These are phyloP conservation scores for Salvia miltiorrhiza DNA, from an alignment of 257 asterid genomes.

Conservation along the genomic window DNA sequence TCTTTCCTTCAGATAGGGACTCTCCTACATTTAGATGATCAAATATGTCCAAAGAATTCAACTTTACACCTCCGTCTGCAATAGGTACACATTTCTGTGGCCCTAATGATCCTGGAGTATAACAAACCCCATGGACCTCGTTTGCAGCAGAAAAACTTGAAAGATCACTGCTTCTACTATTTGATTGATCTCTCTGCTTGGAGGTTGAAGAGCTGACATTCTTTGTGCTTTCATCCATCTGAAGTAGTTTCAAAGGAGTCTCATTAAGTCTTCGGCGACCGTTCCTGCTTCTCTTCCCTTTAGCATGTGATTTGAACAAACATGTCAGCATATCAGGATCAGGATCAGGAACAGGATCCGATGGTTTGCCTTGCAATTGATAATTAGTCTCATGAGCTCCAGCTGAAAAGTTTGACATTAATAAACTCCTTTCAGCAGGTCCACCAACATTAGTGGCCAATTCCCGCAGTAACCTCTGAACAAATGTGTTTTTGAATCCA, in stretches of 20 bases:
- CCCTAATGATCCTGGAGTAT: slow-evolving; percentile 26
- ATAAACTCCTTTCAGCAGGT: slow-evolving; percentile 41
- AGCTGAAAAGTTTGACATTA: slow-evolving; percentile 30
- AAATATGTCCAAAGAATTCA: slow-evolving; percentile 31
- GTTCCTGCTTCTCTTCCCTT: slow-evolving; percentile 64
- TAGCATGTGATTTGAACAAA: slow-evolving; percentile 35
- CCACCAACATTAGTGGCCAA: slow-evolving; percentile 70
- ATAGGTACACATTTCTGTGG: slow-evolving; percentile 25
- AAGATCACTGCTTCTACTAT: slow-evolving; percentile 13
- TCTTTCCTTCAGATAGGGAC: slow-evolving; percentile 26
- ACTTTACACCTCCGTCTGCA: slow-evolving; percentile 32
- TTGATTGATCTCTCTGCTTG: slow-evolving; percentile 27
- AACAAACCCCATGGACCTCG: slow-evolving; percentile 20
- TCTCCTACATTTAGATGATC: slow-evolving; percentile 34
- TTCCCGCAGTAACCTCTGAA: slow-evolving; percentile 82
- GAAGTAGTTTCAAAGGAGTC: slow-evolving; percentile 26
- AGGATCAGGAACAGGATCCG: slow-evolving; percentile 36
- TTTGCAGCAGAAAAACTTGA: slow-evolving; percentile 20
- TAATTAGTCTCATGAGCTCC: slow-evolving; percentile 33
- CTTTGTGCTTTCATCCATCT: slow-evolving; percentile 24
- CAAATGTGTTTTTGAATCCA: slow-evolving; percentile 83
- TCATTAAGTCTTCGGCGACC: slow-evolving; percentile 22
- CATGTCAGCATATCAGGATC: slow-evolving; percentile 34
- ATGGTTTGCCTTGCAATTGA: slow-evolving; percentile 29
- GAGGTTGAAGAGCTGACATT: slow-evolving; percentile 28